phyloP scores from a whole-genome alignment of 2,329 filamentous ascomycete genomes.

The Fusarium sp. region DNA sequence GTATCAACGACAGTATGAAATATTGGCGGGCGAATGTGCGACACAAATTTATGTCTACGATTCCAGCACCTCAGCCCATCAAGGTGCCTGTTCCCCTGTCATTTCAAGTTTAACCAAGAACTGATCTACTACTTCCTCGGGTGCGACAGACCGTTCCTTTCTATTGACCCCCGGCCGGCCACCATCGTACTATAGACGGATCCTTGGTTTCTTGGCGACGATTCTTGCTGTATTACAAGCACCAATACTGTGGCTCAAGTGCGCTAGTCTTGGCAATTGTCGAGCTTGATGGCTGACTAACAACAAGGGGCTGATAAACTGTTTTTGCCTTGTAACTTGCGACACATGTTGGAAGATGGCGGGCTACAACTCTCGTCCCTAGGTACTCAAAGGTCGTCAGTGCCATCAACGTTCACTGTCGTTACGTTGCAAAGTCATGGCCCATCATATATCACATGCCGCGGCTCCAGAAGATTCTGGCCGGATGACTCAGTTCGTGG shows the following conservation, averaged over 20 bases:
- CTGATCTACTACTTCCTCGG: conserved; percentile 11
- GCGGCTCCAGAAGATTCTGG: not conserved
- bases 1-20: not conserved
- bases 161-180: conserved; percentile 16
- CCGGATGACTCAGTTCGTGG: not conserved
- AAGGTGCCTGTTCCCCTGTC: conserved; percentile 37
- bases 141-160: not conserved
- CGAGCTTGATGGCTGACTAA: no score
- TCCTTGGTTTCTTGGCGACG: not conserved
- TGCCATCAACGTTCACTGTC: not conserved
- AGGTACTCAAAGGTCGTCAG: not conserved
- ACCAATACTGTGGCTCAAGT: no score
- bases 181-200: conserved; percentile 21
- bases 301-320: no score
- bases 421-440: conserved; percentile 7
- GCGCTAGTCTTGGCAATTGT: no score
- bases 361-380: not conserved
- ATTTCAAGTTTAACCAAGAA: conserved; percentile 14
- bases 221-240: no score
- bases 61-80: conserved; percentile 29
- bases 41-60: conserved; percentile 35
- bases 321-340: no score
- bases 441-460: conserved; percentile 31
- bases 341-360: not conserved
- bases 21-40: not conserved